Evolutionary conservation across 2,329 filamentous ascomycete species (phyloP).

Genomic region (Curvularia spicifera): DNA sequence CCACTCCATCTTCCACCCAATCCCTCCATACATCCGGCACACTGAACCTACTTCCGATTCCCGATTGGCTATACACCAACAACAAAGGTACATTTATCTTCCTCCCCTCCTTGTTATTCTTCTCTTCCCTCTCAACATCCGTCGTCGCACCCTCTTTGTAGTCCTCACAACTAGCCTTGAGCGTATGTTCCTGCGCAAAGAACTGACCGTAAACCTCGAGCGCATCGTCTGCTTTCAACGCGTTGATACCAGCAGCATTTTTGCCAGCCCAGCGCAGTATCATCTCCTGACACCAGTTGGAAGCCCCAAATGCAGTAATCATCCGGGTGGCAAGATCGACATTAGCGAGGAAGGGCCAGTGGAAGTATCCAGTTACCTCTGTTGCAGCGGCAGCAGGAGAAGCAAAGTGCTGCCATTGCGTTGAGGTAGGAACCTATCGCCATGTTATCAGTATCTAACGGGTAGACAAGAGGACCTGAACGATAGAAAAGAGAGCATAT

Average conservation of each 20-base stretch:
- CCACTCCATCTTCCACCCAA: background rate
- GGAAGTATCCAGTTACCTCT: background rate
- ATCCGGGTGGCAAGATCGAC: background rate
- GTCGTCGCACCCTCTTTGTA: conserved; percentile 50
- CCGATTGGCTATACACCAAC: conserved; percentile 59
- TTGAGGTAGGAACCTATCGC: background rate
- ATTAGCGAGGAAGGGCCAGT: background rate
- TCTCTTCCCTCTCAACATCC: conserved; percentile 59
- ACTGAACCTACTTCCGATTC: conserved; percentile 47
- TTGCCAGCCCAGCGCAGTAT: background rate
- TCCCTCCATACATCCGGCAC: background rate
- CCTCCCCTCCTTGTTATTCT: conserved; percentile 50
- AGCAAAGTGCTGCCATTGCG: background rate
- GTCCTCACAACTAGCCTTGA: background rate
- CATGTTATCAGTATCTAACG: background rate
- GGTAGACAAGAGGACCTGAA: background rate
- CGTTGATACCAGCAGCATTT: background rate
- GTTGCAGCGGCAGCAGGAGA: background rate
- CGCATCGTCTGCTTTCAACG: background rate
- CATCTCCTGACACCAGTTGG: background rate
- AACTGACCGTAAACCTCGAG: background rate
- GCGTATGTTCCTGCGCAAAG: background rate
- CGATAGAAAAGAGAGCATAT: background rate
- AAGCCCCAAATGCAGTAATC: background rate
- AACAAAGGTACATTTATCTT: conserved; percentile 57